Conservation (phyloP, 176 grass and related monocot species). For the Musa itinerans region DNA sequence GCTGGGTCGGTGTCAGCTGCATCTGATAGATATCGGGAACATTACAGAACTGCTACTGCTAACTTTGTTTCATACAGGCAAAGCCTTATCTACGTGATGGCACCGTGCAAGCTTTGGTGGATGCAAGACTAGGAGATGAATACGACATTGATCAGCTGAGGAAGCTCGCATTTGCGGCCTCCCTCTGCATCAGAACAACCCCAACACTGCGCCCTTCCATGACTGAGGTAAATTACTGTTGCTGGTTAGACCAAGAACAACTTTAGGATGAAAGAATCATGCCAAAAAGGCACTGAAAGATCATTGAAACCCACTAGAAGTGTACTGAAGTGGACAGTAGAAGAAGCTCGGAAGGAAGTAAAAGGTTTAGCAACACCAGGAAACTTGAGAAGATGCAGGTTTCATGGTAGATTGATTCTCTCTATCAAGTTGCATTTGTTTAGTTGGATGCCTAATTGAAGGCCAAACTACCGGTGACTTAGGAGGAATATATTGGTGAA, state of each 20-base stretch:
- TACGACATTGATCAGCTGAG: slow-evolving; percentile 68
- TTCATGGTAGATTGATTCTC: not conserved
- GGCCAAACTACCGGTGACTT: not conserved
- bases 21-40: not conserved
- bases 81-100: slow-evolving; percentile 76
- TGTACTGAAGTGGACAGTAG: not conserved
- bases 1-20: slow-evolving; percentile 33
- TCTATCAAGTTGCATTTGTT: not conserved
- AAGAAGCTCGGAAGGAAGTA: not conserved
- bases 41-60: not conserved
- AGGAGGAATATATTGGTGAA: not conserved
- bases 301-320: not conserved
- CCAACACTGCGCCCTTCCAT: slow-evolving; percentile 74
- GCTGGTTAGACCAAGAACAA: no score
- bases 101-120: slow-evolving; percentile 51
- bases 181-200: slow-evolving; percentile 59
- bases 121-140: slow-evolving; percentile 57
- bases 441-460: not conserved
- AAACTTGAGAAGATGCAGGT: not conserved
- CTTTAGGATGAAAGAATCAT: not conserved
- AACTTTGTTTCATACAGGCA: slow-evolving; percentile 34
- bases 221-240: slow-evolving; percentile 49
- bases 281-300: not conserved
- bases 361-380: not conserved
- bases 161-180: slow-evolving; percentile 74